Percentiles rank a stretch among this genome's conserved stretches.
These are phyloP conservation scores for Coniochaeta sp. DNA, from an alignment of 2,329 filamentous ascomycete genomes.

Conservation along the genomic window DNA sequence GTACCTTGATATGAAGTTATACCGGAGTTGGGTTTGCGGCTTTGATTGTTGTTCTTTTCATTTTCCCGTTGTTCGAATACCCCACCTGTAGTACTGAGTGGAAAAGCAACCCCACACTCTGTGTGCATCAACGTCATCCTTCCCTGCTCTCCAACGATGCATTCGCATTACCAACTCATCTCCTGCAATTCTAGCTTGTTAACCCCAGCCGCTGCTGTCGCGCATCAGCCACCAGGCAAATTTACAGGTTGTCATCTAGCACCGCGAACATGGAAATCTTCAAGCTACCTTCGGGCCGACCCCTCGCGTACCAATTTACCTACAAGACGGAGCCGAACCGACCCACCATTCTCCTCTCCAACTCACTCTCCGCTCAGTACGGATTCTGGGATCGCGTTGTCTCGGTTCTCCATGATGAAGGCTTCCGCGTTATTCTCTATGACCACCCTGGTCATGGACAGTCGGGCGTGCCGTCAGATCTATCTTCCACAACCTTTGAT, in stretches of 20 bases:
- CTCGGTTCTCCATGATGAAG: slow-evolving; percentile 20
- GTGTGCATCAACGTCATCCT: neutral
- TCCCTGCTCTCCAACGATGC: neutral
- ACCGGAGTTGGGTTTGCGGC: no score
- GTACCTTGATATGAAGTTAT: no score
- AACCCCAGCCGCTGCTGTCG: neutral
- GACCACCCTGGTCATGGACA: slow-evolving; percentile 35
- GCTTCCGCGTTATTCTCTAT: slow-evolving; percentile 32
- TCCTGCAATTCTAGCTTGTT: neutral
- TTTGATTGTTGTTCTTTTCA: no score
- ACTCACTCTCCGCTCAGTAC: slow-evolving; percentile 28
- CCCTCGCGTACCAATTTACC: slow-evolving; percentile 3
- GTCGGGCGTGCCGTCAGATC: slow-evolving; percentile 24
- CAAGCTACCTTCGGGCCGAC: slow-evolving; percentile 1
- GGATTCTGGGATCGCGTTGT: slow-evolving; percentile 32
- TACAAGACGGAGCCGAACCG: slow-evolving; percentile 1
- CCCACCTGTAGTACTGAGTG: no score
- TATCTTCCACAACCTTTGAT: slow-evolving; percentile 28
- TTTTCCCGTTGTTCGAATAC: no score
- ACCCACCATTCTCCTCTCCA: slow-evolving; percentile 30
- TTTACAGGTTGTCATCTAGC: neutral
- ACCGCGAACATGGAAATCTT: slow-evolving; percentile 1
- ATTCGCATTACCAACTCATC: neutral
- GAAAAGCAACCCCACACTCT: neutral
- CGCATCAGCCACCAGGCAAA: no score